These are phyloP conservation scores for Starmera pachycereana DNA, from an alignment of 805 yeast genomes.

Conservation along the genomic window DNA sequence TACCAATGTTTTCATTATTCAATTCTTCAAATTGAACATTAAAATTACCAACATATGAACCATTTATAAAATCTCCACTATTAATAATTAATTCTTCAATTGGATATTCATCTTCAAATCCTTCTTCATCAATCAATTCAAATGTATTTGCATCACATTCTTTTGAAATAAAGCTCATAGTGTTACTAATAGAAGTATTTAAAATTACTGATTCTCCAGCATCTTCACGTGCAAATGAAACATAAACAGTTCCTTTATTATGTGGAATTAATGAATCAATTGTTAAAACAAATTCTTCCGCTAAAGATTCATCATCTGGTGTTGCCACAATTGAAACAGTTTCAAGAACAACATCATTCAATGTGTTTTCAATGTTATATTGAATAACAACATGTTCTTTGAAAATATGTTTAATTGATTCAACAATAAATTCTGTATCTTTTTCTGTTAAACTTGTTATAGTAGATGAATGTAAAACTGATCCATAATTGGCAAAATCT, in stretches of 20 bases:
- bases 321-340: constrained; percentile 64
- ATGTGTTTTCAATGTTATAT: constrained; percentile 76
- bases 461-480: constrained; percentile 59
- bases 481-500: constrained; percentile 66
- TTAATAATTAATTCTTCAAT: constrained; percentile 66
- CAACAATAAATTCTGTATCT: constrained; percentile 89
- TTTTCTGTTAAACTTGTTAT: constrained; percentile 69
- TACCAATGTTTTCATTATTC: constrained; percentile 48
- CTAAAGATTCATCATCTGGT: constrained; percentile 36
- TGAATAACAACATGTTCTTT: constrained; percentile 66
- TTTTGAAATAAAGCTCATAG: constrained; percentile 62
- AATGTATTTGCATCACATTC: constrained; percentile 72
- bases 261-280: constrained; percentile 64
- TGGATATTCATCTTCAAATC: constrained; percentile 89
- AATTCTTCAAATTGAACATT: constrained; percentile 66
- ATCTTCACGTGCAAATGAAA: constrained; percentile 59
- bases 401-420: constrained; percentile 75
- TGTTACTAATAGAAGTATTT: constrained; percentile 47
- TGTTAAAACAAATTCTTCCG: constrained; percentile 69
- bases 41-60: constrained; percentile 72
- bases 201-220: constrained; percentile 25
- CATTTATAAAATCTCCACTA: constrained; percentile 76
- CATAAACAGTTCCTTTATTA: constrained; percentile 65
- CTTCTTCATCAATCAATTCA: constrained; percentile 56
- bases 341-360: constrained; percentile 65